Percentiles rank a stretch among this genome's conserved stretches.
phyloP scores from a whole-genome alignment of 305 asterid genomes.

The Solanum hybrid region DNA sequence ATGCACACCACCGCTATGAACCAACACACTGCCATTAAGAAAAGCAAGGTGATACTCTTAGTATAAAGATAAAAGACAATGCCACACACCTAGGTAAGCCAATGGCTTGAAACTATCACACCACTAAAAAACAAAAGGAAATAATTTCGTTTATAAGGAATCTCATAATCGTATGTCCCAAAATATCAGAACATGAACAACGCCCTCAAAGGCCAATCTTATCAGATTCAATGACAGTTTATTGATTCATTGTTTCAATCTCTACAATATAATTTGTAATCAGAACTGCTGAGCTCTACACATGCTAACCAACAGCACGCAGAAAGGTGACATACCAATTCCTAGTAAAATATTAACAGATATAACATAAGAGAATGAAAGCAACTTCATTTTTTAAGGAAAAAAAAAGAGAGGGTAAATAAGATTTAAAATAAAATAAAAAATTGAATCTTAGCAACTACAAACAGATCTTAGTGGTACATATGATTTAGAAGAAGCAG shows the following conservation, averaged over 20 bases:
- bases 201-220: background rate
- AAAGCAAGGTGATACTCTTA: slow-evolving; percentile 2
- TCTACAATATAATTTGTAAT: background rate
- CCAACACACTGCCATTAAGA: slow-evolving; percentile 65
- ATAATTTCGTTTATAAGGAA: background rate
- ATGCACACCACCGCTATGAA: slow-evolving; percentile 93
- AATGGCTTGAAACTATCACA: background rate
- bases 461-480: background rate
- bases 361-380: background rate
- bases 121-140: background rate
- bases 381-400: background rate
- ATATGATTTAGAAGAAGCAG: background rate
- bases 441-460: background rate
- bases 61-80: background rate
- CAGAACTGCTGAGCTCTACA: background rate
- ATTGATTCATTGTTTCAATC: background rate
- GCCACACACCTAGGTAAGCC: background rate
- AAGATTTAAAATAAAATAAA: background rate
- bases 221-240: background rate
- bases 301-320: background rate
- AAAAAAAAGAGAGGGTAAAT: background rate
- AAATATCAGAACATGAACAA: background rate
- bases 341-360: background rate
- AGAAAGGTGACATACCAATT: background rate
- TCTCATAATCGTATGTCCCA: background rate